Evolutionary conservation across 805 yeast species (phyloP).

Genomic region (Danielia oregonensis): DNA sequence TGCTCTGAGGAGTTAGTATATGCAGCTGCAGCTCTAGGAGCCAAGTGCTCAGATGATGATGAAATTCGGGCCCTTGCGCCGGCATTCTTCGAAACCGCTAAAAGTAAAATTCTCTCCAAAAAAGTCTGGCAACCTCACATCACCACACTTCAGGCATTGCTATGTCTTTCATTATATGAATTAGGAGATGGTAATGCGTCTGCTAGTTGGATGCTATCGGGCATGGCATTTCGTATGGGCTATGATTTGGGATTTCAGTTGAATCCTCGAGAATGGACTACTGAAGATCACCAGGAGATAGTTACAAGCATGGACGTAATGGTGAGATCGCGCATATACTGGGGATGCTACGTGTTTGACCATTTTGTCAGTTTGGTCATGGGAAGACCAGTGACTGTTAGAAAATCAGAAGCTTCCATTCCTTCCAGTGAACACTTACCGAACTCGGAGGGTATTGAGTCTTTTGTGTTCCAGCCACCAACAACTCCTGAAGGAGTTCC

Average conservation of each 20-base stretch:
- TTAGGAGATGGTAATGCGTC: slow-evolving; percentile 18
- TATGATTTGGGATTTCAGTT: slow-evolving; percentile 18
- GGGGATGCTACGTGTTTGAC: slow-evolving; percentile 17
- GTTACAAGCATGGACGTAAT: slow-evolving; percentile 10
- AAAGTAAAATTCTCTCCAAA: slow-evolving; percentile 10
- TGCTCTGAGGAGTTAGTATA: slow-evolving; percentile 17
- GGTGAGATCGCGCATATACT: slow-evolving; percentile 16
- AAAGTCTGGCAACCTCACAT: slow-evolving; percentile 14
- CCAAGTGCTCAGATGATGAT: slow-evolving; percentile 11
- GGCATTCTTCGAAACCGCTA: slow-evolving; percentile 13
- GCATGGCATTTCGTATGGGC: slow-evolving; percentile 20
- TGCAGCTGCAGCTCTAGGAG: slow-evolving; percentile 19
- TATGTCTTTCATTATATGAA: slow-evolving; percentile 16
- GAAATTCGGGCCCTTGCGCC: slow-evolving; percentile 8
- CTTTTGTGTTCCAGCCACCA: slow-evolving; percentile 11
- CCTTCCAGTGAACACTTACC: slow-evolving; percentile 17
- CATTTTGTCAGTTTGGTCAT: slow-evolving; percentile 16
- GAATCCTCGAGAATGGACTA: slow-evolving; percentile 17
- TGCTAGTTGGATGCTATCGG: slow-evolving; percentile 19
- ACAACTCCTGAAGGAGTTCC: slow-evolving; percentile 3
- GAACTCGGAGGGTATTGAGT: slow-evolving; percentile 11
- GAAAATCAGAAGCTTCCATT: slow-evolving; percentile 16
- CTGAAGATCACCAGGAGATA: slow-evolving; percentile 5
- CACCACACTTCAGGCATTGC: slow-evolving; percentile 16
- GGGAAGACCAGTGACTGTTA: slow-evolving; percentile 19